Evolutionary conservation across 164 flowering plant genomes (phyloP).

Genomic region (Nymphaea colorata): DNA sequence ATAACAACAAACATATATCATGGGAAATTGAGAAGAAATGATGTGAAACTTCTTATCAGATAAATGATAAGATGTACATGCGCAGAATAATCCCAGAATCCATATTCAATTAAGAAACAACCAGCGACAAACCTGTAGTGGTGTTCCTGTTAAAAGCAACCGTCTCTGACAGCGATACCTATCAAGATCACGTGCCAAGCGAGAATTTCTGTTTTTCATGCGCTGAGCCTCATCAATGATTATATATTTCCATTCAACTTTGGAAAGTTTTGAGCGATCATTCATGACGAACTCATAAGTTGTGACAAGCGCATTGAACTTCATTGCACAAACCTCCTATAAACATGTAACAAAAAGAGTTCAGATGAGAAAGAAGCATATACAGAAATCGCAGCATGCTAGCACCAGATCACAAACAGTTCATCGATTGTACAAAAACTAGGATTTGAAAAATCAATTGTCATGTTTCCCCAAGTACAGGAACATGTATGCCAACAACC

Average conservation of each 20-base stretch:
- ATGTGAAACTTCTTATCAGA: background rate
- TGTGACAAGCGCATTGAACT: slow-evolving; percentile 96
- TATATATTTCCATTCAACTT: slow-evolving; percentile 96
- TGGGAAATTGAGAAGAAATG: background rate
- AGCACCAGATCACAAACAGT: too few species aligned
- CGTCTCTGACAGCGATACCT: slow-evolving; percentile 95
- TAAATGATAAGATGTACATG: background rate
- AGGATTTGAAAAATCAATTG: too few species aligned
- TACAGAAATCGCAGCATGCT: background rate
- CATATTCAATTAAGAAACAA: background rate
- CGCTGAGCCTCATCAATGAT: slow-evolving; percentile 99
- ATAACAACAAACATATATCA: background rate
- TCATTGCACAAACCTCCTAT: slow-evolving; percentile 91
- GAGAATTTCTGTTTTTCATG: slow-evolving; percentile 98
- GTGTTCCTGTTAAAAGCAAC: slow-evolving; percentile 93
- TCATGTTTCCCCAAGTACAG: too few species aligned
- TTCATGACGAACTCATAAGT: slow-evolving; percentile 97
- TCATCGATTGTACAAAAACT: too few species aligned
- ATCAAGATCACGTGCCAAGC: slow-evolving; percentile 97
- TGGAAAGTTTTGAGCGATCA: slow-evolving; percentile 92
- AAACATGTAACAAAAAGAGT: slow-evolving; percentile 4
- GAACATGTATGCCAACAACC: too few species aligned
- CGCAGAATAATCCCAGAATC: background rate
- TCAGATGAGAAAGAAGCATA: background rate
- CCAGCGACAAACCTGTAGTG: slow-evolving; percentile 60